phyloP scores from a whole-genome alignment of 805 yeast species.

The Spathaspora girioi region DNA sequence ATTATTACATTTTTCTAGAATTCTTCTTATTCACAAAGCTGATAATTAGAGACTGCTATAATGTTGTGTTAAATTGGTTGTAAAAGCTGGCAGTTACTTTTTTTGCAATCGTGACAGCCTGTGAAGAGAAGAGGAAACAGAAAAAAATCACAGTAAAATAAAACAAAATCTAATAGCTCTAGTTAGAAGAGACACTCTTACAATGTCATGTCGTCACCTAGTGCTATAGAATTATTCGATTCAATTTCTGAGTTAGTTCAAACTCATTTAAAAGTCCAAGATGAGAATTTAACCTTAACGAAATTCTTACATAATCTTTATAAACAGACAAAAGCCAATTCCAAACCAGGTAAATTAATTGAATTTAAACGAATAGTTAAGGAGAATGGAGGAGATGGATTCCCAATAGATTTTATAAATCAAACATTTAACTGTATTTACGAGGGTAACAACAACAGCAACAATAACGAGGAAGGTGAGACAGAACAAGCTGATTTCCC shows the following conservation, averaged over 20 bases:
- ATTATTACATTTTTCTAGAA: conserved; percentile 31
- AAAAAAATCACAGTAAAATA: neutral
- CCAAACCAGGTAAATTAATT: neutral
- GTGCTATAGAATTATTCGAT: neutral
- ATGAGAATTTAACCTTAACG: conserved; percentile 23
- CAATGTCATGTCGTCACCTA: neutral
- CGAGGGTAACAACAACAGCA: neutral
- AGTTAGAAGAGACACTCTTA: neutral
- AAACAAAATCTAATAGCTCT: neutral
- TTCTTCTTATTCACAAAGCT: too few relatives aligned
- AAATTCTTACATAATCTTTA: conserved; percentile 25
- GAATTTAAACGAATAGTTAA: conserved; percentile 13
- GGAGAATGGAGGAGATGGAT: conserved; percentile 40
- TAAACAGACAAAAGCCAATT: conserved; percentile 9
- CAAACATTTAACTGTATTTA: conserved; percentile 15
- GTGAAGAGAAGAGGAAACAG: neutral
- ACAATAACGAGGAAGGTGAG: too few relatives aligned
- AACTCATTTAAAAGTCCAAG: conserved; percentile 16
- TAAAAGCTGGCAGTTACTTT: neutral
- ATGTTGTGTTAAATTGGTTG: neutral
- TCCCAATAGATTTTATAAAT: conserved; percentile 28
- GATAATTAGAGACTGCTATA: too few relatives aligned
- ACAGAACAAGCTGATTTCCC: neutral
- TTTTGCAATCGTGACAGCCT: neutral
- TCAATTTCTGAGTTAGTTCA: conserved; percentile 7